Evolutionary conservation across 345 rosid species (phyloP).

Genomic region (Excoecaria cochinchinensis): DNA sequence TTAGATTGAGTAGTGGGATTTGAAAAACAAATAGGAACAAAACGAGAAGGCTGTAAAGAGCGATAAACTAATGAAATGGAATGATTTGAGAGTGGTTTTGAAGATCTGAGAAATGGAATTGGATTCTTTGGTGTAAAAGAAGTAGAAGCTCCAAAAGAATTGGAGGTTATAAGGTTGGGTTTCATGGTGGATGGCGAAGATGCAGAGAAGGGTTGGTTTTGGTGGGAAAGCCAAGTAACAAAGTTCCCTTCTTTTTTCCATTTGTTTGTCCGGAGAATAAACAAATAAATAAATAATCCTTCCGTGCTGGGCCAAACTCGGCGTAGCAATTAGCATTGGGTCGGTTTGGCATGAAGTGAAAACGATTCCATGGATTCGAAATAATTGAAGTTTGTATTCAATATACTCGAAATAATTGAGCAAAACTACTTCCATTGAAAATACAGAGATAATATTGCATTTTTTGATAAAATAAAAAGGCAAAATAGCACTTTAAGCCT

Average conservation of each 20-base stretch:
- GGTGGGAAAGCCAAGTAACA: neutral
- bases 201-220: neutral
- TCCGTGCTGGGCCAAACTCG: neutral
- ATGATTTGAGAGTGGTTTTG: conserved; percentile 15
- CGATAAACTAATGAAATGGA: conserved; percentile 21
- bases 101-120: conserved; percentile 21
- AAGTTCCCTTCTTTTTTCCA: neutral
- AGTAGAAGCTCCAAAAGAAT: conserved; percentile 19
- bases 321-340: no score
- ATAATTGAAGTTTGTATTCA: no score
- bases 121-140: conserved; percentile 18
- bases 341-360: no score
- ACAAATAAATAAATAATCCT: neutral
- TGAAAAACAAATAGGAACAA: conserved; percentile 34
- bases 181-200: conserved; percentile 33
- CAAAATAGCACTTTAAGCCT: no score
- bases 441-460: no score
- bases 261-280: no score
- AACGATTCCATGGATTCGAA: no score
- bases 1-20: conserved; percentile 21
- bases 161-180: conserved; percentile 26
- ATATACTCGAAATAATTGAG: no score
- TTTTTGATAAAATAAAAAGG: no score
- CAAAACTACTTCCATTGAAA: no score
- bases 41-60: conserved; percentile 25